Conservation (phyloP, 805 yeast genomes). For the Candida nitratophila region DNA sequence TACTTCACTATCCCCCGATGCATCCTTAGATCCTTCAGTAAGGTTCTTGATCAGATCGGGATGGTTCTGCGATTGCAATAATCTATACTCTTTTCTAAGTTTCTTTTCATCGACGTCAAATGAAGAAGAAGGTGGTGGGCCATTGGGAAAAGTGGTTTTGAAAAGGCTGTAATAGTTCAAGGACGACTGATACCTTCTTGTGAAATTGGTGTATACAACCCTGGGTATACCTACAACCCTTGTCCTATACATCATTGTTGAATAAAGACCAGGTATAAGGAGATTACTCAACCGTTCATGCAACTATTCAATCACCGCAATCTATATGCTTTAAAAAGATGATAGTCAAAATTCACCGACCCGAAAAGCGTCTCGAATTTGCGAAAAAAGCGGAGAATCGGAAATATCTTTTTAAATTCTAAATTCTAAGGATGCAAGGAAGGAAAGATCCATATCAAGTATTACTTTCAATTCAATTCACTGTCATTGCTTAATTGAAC, state of each 20-base stretch:
- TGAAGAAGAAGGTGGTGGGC: slow-evolving; percentile 53
- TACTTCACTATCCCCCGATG: slow-evolving; percentile 17
- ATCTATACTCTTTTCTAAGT: slow-evolving; percentile 69
- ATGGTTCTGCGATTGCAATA: slow-evolving; percentile 66
- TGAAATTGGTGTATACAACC: too few species aligned
- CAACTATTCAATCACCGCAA: too few species aligned
- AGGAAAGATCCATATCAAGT: too few species aligned
- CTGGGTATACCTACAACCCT: neutral
- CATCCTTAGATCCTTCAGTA: slow-evolving; percentile 16
- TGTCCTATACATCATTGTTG: too few species aligned
- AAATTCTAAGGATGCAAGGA: too few species aligned
- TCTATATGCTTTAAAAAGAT: too few species aligned
- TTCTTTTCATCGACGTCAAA: slow-evolving; percentile 49
- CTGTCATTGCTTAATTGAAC: too few species aligned
- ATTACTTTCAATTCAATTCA: too few species aligned
- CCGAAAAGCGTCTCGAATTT: too few species aligned
- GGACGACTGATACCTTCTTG: neutral
- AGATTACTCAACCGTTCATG: too few species aligned
- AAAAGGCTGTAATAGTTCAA: slow-evolving; percentile 53
- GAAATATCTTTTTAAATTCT: neutral
- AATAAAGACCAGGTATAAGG: too few species aligned
- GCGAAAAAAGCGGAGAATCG: neutral
- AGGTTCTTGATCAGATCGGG: slow-evolving; percentile 54
- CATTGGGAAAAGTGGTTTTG: slow-evolving; percentile 65
- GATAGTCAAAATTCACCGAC: too few species aligned